These are phyloP conservation scores for Jacaranda mimosifolia DNA, from an alignment of 257 asterid genomes.

Conservation along the genomic window DNA sequence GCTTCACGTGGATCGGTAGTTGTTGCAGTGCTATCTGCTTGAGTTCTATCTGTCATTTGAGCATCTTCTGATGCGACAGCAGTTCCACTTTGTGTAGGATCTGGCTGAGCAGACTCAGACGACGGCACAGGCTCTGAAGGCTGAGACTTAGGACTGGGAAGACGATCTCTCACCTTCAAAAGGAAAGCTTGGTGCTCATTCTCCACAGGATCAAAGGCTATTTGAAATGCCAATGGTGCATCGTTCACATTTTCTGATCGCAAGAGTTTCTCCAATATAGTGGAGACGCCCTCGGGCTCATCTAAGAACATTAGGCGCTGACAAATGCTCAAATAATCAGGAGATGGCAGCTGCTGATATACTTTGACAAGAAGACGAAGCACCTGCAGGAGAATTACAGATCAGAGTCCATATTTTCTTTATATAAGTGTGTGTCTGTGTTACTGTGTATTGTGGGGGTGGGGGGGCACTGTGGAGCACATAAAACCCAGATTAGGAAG, in stretches of 20 bases:
- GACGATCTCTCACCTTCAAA: constrained; percentile 75
- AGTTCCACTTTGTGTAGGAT: constrained; percentile 50
- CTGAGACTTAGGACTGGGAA: constrained; percentile 65
- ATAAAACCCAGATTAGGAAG: too few relatives aligned
- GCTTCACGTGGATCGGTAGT: constrained; percentile 62
- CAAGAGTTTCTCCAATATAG: constrained; percentile 80
- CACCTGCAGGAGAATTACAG: constrained; percentile 53
- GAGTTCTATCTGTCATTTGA: constrained; percentile 71
- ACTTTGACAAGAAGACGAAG: constrained; percentile 85
- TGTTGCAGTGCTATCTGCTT: constrained; percentile 37
- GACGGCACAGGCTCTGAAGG: constrained; percentile 49
- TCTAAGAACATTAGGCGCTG: constrained; percentile 97
- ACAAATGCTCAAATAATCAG: constrained; percentile 93
- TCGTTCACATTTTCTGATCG: constrained; percentile 78
- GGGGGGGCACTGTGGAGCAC: not conserved
- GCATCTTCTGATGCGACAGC: constrained; percentile 60
- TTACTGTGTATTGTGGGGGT: not conserved
- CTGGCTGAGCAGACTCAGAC: constrained; percentile 57
- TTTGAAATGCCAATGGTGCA: constrained; percentile 87
- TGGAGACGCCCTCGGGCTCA: constrained; percentile 79
- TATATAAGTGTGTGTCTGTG: too few relatives aligned
- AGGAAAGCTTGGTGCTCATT: constrained; percentile 94
- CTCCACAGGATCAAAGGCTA: constrained; percentile 92
- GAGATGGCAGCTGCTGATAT: constrained; percentile 84
- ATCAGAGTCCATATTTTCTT: too few relatives aligned